Conservation (phyloP, 805 yeast genomes). For the Saccharomycopsis malanga region DNA sequence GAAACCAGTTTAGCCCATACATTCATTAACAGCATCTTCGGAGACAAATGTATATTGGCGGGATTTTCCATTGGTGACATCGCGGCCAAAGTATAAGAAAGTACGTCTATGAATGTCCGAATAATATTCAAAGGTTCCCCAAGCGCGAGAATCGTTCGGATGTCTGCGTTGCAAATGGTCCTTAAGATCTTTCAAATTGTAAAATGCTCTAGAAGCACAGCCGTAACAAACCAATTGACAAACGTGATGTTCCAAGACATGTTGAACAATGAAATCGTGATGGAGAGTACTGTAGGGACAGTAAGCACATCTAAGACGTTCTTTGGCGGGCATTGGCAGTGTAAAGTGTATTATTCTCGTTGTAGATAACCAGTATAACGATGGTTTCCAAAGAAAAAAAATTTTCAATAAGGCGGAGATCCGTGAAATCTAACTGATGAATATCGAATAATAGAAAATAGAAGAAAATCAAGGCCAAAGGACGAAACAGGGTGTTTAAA, state of each 20-base stretch:
- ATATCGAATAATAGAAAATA: background rate
- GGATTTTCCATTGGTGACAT: slow-evolving; percentile 3
- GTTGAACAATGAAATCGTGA: slow-evolving; percentile 12
- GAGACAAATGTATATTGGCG: slow-evolving; percentile 13
- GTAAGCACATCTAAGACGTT: slow-evolving; percentile 14
- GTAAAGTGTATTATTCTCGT: too few relatives aligned
- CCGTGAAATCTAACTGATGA: too few relatives aligned
- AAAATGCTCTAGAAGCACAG: slow-evolving; percentile 4
- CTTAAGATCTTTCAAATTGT: slow-evolving; percentile 4
- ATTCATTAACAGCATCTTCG: slow-evolving; percentile 8
- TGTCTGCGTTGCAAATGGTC: slow-evolving; percentile 7
- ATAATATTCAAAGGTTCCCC: slow-evolving; percentile 15
- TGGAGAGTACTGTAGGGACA: slow-evolving; percentile 8
- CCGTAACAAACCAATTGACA: slow-evolving; percentile 13
- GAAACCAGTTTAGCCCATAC: too few relatives aligned
- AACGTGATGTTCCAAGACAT: slow-evolving; percentile 4
- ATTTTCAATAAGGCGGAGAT: too few relatives aligned
- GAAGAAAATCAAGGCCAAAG: too few relatives aligned
- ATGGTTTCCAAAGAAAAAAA: too few relatives aligned
- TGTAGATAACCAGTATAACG: too few relatives aligned
- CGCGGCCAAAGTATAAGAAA: slow-evolving; percentile 11
- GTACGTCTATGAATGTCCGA: slow-evolving; percentile 2
- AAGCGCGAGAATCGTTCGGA: slow-evolving; percentile 12
- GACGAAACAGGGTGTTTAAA: too few relatives aligned
- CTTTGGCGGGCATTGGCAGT: background rate